Evolutionary conservation across 306 rosid genomes (phyloP), one percentile per base, ranked within the genome.

Genomic region (Corylus heterophylla): DNA sequence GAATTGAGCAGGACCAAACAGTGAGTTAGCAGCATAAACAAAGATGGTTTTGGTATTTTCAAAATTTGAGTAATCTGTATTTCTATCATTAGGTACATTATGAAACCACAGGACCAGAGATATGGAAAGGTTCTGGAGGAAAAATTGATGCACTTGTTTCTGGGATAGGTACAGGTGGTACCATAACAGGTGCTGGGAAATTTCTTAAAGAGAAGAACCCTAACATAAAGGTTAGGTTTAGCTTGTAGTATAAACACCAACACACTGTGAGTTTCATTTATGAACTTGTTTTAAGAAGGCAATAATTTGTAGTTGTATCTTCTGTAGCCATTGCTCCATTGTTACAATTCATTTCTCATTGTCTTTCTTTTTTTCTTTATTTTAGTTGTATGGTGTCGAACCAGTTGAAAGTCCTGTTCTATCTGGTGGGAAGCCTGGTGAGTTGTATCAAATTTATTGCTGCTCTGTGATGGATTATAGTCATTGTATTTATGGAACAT

Each of bases 381-480:
- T 64, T 75, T 73, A 89, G 97, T 79, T 93, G 78, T 76, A 79
- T 85, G 96, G 94, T 7, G 88, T 93, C 72, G 97, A 93, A 82
- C 97, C 97, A 31, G 80, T 79, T 70, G 97, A 93, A 82, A 93
- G 94, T 80, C 84, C 90, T 8, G 94, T 90, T 81, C 91, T 93
- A 55, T 87, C 96, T 35, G 97, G 97, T 12, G 97, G 97, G 77
- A 91, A 93, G 79, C 96, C 94, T 59, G 96, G 96, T 93, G 82
- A 83, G 92, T 72, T 74, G 14, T 35, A 70, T 64, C 48, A 48
- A 11, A 6, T 55, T 69, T 51, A 59, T 47, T 63, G 49, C 73
- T 66, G 8, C 31, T 66, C 59, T 27, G 58, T 14, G 63, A 42
- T 25, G 18, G 17, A 55, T 61, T 69, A 12, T 42, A 35, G 55